Conservation (phyloP, 495 filamentous ascomycete species). For the Podospora comata region DNA sequence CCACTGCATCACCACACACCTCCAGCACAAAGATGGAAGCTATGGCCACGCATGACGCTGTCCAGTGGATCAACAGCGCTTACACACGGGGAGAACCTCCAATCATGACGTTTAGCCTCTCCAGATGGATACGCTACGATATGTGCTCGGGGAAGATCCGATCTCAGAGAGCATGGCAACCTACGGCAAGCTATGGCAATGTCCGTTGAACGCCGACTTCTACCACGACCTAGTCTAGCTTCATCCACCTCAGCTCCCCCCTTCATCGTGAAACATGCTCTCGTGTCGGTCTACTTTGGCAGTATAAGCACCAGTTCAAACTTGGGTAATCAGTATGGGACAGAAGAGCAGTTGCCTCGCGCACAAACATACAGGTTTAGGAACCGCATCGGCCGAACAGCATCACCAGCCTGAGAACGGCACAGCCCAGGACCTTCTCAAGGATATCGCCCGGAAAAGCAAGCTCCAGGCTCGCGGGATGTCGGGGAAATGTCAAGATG, state of each 20-base stretch:
- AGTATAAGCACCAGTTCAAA: not conserved
- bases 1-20: not conserved
- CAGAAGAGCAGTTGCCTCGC: not conserved
- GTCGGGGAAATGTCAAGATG: not conserved
- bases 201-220: not conserved
- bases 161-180: not conserved
- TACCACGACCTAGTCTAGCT: not conserved
- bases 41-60: not conserved
- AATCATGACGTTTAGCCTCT: not conserved
- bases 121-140: not conserved
- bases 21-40: not conserved
- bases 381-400: not conserved
- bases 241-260: not conserved
- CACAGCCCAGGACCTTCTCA: not conserved
- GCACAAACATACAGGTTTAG: not conserved
- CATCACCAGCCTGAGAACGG: not conserved
- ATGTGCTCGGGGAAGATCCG: too few relatives aligned
- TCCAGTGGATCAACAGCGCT: not conserved
- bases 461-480: not conserved
- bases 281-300: not conserved
- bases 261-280: not conserved
- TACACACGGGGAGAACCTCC: not conserved
- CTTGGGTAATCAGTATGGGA: not conserved
- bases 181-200: not conserved
- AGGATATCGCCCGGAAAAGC: conserved; percentile 3